These are phyloP conservation scores for Bacidia rubella DNA, from an alignment of 495 filamentous ascomycete genomes.

Conservation along the genomic window DNA sequence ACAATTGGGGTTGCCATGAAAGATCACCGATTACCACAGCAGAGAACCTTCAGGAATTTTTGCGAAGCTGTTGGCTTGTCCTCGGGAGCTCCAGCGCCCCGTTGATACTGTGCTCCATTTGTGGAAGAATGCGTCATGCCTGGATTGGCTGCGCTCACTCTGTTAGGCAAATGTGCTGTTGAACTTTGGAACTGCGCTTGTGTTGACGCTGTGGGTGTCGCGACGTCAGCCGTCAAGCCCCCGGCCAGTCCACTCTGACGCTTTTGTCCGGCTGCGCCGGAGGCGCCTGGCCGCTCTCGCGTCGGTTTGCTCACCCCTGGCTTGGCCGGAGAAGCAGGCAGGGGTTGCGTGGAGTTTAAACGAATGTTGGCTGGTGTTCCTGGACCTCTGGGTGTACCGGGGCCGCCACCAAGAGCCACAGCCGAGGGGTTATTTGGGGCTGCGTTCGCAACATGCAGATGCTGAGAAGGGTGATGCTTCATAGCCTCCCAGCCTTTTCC, in stretches of 20 bases:
- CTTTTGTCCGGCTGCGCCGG: constrained; percentile 53
- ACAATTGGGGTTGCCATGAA: too few species aligned
- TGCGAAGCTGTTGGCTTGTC: constrained; percentile 37
- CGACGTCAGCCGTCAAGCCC: constrained; percentile 51
- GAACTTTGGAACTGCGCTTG: constrained; percentile 87
- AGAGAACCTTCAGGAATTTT: constrained; percentile 71
- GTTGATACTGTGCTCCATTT: constrained; percentile 23
- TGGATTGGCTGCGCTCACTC: constrained; percentile 46
- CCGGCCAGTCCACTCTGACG: constrained; percentile 56
- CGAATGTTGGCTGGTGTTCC: constrained; percentile 56
- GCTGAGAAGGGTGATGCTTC: constrained; percentile 70
- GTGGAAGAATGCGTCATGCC: constrained; percentile 37
- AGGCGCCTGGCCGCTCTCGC: constrained; percentile 72
- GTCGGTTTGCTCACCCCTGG: constrained; percentile 55
- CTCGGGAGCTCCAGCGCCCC: constrained; percentile 22
- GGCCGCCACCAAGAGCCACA: constrained; percentile 58
- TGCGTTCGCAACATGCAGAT: constrained; percentile 61
- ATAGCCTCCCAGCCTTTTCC: constrained; percentile 85
- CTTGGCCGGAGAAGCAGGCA: constrained; percentile 75
- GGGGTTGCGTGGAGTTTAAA: constrained; percentile 95
- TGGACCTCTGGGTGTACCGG: constrained; percentile 46
- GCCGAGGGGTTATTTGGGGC: constrained; percentile 63
- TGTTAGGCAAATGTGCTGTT: constrained; percentile 60
- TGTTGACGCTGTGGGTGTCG: constrained; percentile 69
- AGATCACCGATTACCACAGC: constrained; percentile 54